Conservation (phyloP, 768 basidiomycete genomes). For the Porpolomopsis calyptriformis region DNA sequence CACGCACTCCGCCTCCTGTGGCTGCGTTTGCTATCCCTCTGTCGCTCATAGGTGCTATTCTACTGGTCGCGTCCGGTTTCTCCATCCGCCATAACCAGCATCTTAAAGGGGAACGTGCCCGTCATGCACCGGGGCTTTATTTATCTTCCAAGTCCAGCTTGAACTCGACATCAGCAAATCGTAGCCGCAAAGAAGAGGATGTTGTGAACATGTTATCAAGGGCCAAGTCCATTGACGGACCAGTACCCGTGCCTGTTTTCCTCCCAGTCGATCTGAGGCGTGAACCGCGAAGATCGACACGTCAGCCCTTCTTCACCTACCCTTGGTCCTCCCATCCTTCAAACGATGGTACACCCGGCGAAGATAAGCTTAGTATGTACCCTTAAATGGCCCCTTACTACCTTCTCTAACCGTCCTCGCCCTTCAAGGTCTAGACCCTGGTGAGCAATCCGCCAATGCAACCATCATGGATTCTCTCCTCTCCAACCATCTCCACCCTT, state of each 20-base stretch:
- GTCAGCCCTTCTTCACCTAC: slow-evolving; percentile 1
- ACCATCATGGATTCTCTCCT: not conserved
- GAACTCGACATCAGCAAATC: slow-evolving; percentile 7
- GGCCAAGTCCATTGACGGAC: slow-evolving; percentile 8
- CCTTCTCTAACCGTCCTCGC: not conserved
- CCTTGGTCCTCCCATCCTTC: not conserved
- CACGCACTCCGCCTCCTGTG: slow-evolving; percentile 14
- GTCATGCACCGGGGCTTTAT: slow-evolving; percentile 13
- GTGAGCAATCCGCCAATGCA: not conserved
- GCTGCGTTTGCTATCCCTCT: slow-evolving; percentile 26
- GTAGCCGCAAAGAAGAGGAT: slow-evolving; percentile 14
- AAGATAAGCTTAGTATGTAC: too few species aligned
- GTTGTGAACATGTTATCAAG: slow-evolving; percentile 13
- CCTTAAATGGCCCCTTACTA: not conserved
- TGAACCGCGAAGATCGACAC: slow-evolving; percentile 1
- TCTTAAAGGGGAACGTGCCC: slow-evolving; percentile 12
- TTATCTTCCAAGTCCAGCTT: slow-evolving; percentile 11
- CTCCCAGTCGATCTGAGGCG: slow-evolving; percentile 8
- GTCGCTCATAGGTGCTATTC: slow-evolving; percentile 21
- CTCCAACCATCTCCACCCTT: not conserved
- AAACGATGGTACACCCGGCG: too few species aligned
- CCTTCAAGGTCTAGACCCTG: too few species aligned
- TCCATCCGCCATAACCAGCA: slow-evolving; percentile 21
- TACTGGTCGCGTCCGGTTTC: slow-evolving; percentile 20
- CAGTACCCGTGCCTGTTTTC: slow-evolving; percentile 15